Evolutionary conservation across 805 yeast genomes (phyloP), one percentile per base, ranked within the genome.

Genomic region (Nakazawaea sp.): DNA sequence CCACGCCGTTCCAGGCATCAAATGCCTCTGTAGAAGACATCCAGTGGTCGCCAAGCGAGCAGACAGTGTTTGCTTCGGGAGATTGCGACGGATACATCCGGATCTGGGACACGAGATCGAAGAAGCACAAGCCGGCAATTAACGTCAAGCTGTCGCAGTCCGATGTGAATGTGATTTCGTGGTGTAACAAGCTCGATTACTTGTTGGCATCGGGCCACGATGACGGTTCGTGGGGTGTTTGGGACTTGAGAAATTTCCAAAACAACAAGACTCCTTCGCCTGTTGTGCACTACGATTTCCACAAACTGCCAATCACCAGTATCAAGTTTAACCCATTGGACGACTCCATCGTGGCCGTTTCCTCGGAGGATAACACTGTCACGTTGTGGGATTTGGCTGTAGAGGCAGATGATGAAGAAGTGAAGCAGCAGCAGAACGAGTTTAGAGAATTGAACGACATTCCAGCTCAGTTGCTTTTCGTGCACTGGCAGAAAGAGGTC

Each of bases 301-400:
- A 92, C 66, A 85, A 86, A 59, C 76, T 90, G 31, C 82, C 98
- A 18, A 74, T 92, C 51, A 92, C 98, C 1, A 81, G 96, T 5
- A 87, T 92, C 46, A 81, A 90, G 44, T 92, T 90, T 70, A 89
- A 89, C 56, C 98, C 97, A 34, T 67, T 81, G 46, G 98, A 92
- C 57, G 98, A 92, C 61, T 86, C 96, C 1, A 87, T 89, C 44
- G 74, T 92, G 38, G 97, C 97, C 1, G 97, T 90, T 13, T 88
- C 94, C 3, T 85, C 95, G 1, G 97, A 89, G 56, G 98, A 92
- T 61, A 88, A 88, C 58, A 92, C 97, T 5, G 97, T 92, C 7
- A 88, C 97, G 1, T 66, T 92, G 47, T 92, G 98, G 98, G 98
- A 92, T 65, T 70, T 92, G 57, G 90, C 97, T 10, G 98, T 92